phyloP scores from a whole-genome alignment of 2,329 filamentous ascomycete genomes.

The Penicillium sp. region DNA sequence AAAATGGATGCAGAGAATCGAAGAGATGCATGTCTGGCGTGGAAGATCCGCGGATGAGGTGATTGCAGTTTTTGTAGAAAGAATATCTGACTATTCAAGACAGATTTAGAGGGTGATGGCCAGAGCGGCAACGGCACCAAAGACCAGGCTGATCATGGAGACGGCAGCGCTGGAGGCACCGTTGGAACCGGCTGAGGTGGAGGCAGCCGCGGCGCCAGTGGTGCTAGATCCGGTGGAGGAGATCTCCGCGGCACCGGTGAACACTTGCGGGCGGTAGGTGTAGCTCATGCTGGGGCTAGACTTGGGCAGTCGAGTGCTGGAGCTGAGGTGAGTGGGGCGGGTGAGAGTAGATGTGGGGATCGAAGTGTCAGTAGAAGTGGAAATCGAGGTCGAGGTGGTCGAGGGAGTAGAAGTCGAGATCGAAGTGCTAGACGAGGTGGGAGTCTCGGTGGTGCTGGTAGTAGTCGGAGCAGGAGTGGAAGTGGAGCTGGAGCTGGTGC shows the following conservation, averaged over 20 bases:
- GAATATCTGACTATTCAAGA: neutral
- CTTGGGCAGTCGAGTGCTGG: slow-evolving; percentile 20
- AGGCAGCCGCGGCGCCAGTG: slow-evolving; percentile 12
- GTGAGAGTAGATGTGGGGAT: slow-evolving; percentile 14
- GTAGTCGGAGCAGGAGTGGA: slow-evolving; percentile 10
- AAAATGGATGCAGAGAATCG: slow-evolving; percentile 10
- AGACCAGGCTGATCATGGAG: slow-evolving; percentile 23
- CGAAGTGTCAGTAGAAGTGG: slow-evolving; percentile 10
- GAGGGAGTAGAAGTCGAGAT: slow-evolving; percentile 11
- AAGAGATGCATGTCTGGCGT: slow-evolving; percentile 9
- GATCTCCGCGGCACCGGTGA: slow-evolving; percentile 23
- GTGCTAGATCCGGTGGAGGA: slow-evolving; percentile 6
- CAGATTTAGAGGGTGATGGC: slow-evolving; percentile 24
- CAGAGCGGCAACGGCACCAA: slow-evolving; percentile 28
- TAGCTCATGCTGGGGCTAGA: slow-evolving; percentile 27
- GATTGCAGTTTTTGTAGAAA: slow-evolving; percentile 3
- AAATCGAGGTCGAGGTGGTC: slow-evolving; percentile 12
- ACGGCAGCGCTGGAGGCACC: slow-evolving; percentile 21
- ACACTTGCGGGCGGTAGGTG: slow-evolving; percentile 32
- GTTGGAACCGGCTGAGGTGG: slow-evolving; percentile 13
- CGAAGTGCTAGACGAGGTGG: slow-evolving; percentile 12
- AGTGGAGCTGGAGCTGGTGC: slow-evolving; percentile 12
- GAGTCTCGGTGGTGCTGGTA: slow-evolving; percentile 13
- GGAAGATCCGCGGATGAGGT: slow-evolving; percentile 1
- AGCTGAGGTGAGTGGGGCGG: slow-evolving; percentile 1